A percentile compares a stretch with the other conserved stretches of the same genome.
These are phyloP conservation scores for Penstemon davidsonii DNA, from an alignment of 257 asterid genomes.

Conservation along the genomic window DNA sequence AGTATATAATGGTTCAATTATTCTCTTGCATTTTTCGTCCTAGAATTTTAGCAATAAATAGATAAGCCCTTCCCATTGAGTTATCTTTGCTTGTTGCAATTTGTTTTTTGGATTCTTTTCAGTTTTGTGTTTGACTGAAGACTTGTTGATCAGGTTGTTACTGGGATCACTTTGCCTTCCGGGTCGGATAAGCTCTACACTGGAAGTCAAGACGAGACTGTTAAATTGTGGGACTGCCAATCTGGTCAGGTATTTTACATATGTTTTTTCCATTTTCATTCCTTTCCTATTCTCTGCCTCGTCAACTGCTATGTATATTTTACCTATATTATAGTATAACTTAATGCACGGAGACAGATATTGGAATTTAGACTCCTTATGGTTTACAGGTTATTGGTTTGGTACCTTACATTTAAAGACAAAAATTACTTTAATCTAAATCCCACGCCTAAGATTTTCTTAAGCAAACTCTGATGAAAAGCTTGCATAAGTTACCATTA, in stretches of 20 bases:
- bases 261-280: background rate
- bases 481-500: background rate
- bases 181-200: constrained; percentile 94
- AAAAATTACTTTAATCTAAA: constrained; percentile 1
- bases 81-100: background rate
- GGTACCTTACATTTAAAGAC: background rate
- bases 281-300: constrained; percentile 3
- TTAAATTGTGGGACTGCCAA: constrained; percentile 97
- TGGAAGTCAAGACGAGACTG: constrained; percentile 89
- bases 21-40: constrained; percentile 8
- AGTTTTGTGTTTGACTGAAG: constrained; percentile 10
- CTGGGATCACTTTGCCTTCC: constrained; percentile 82
- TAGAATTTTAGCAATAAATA: background rate
- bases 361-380: background rate
- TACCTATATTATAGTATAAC: constrained; percentile 17
- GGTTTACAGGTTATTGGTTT: background rate
- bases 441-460: background rate
- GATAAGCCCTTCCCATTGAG: background rate
- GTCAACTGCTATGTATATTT: background rate
- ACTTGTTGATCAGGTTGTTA: constrained; percentile 61
- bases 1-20: constrained; percentile 3
- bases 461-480: constrained; percentile 9
- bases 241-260: constrained; percentile 76
- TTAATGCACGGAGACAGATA: constrained; percentile 1
- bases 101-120: constrained; percentile 7